These are phyloP conservation scores for Flueggea neowawraea DNA, from an alignment of 441 rosid genomes.

Conservation along the genomic window DNA sequence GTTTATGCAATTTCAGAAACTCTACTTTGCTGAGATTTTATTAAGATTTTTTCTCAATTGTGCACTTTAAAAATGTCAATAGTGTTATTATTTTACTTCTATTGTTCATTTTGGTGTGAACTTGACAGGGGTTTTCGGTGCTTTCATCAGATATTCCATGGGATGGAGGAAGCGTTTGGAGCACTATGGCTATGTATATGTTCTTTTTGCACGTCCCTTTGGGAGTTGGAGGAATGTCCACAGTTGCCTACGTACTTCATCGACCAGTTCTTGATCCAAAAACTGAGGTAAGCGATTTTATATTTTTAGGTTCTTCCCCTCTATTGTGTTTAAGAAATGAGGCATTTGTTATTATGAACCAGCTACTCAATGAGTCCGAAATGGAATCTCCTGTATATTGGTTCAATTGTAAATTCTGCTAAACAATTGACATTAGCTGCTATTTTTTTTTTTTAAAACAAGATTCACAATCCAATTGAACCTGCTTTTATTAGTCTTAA, in stretches of 20 bases:
- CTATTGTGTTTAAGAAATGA: neutral
- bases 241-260: constrained; percentile 50
- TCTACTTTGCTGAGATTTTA: too few species aligned
- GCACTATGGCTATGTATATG: constrained; percentile 67
- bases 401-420: too few species aligned
- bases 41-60: too few species aligned
- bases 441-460: too few species aligned
- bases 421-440: too few species aligned
- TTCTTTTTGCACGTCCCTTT: constrained; percentile 80
- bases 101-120: neutral
- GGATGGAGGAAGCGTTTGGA: constrained; percentile 59
- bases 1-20: too few species aligned
- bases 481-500: too few species aligned
- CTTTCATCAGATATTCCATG: constrained; percentile 61
- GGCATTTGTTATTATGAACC: neutral
- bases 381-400: too few species aligned
- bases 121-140: constrained; percentile 45
- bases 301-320: neutral
- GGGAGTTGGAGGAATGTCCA: constrained; percentile 78
- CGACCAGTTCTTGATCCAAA: constrained; percentile 64
- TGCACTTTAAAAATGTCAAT: too few species aligned
- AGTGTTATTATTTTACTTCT: neutral
- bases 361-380: too few species aligned
- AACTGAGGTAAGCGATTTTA: constrained; percentile 45
- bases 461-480: too few species aligned